Conservation (phyloP, 768 basidiomycete species). For the Cantharellus anzutake region DNA sequence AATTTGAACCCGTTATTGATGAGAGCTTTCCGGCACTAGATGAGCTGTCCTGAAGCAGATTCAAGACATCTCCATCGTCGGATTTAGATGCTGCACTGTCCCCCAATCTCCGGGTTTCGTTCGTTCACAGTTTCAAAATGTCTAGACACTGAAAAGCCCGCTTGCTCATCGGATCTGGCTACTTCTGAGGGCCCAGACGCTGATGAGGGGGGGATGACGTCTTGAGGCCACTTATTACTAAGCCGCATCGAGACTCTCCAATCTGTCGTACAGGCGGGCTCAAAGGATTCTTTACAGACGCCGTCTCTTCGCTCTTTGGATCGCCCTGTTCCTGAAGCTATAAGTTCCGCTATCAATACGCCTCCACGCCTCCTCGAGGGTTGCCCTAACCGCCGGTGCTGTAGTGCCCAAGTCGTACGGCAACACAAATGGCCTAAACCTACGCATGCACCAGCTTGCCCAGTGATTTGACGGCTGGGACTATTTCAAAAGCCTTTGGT, state of each 20-base stretch:
- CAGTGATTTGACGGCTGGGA: conserved; percentile 19
- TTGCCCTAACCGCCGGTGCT: conserved; percentile 42
- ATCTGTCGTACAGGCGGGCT: not conserved
- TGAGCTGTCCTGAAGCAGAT: no score
- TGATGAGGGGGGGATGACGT: not conserved
- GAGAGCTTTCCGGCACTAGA: no score
- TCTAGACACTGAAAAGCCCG: not conserved
- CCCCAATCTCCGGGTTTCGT: no score
- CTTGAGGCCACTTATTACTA: not conserved
- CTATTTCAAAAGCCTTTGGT: conserved; percentile 41
- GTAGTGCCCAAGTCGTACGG: conserved; percentile 41
- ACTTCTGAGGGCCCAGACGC: not conserved
- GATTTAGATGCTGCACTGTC: no score
- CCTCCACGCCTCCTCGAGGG: conserved; percentile 51
- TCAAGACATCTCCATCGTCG: no score
- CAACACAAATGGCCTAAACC: conserved; percentile 50
- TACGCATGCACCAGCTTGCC: conserved; percentile 21
- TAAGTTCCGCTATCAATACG: conserved; percentile 71
- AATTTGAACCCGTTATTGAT: no score
- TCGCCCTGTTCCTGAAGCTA: conserved; percentile 27
- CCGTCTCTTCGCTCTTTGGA: not conserved
- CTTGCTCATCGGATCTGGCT: not conserved
- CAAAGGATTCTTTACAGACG: not conserved
- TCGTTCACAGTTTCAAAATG: not conserved
- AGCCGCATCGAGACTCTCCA: not conserved